Evolutionary conservation across 78 protist species (phyloP).

Genomic region (Protostelium mycophagum): DNA sequence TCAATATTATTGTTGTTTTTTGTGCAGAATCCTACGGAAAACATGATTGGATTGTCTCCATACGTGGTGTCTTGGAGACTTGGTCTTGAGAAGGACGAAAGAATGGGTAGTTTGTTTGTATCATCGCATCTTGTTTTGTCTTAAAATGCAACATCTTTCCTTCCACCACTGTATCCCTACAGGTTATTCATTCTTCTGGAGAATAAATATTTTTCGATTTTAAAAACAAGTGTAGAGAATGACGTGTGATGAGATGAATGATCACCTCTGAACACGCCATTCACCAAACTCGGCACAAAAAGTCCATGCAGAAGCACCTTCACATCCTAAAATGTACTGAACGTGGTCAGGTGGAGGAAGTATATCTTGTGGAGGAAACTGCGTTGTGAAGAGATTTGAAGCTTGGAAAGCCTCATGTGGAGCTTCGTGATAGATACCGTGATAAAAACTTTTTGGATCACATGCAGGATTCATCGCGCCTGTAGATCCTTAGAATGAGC

Average conservation of each 20-base stretch:
- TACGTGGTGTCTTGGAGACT: too few species aligned
- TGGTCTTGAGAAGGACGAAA: background rate
- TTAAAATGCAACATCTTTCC: background rate
- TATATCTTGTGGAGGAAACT: background rate
- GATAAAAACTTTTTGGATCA: too few species aligned
- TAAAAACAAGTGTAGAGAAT: too few species aligned
- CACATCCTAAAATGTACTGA: background rate
- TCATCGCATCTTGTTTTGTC: background rate
- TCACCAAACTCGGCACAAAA: background rate
- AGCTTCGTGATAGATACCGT: too few species aligned
- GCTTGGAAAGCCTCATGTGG: too few species aligned
- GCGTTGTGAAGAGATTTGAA: background rate
- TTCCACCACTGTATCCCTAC: background rate
- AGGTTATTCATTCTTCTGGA: background rate
- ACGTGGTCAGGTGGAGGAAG: background rate
- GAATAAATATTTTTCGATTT: too few species aligned
- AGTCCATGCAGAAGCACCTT: background rate
- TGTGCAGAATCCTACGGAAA: too few species aligned
- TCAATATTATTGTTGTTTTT: too few species aligned
- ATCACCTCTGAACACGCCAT: background rate
- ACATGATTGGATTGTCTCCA: too few species aligned
- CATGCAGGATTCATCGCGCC: too few species aligned
- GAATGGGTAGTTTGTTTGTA: background rate
- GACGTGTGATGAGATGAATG: too few species aligned
- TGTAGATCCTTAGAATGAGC: too few species aligned